Conservation (phyloP, 345 rosid species). For the Moricandia moricandioides region DNA sequence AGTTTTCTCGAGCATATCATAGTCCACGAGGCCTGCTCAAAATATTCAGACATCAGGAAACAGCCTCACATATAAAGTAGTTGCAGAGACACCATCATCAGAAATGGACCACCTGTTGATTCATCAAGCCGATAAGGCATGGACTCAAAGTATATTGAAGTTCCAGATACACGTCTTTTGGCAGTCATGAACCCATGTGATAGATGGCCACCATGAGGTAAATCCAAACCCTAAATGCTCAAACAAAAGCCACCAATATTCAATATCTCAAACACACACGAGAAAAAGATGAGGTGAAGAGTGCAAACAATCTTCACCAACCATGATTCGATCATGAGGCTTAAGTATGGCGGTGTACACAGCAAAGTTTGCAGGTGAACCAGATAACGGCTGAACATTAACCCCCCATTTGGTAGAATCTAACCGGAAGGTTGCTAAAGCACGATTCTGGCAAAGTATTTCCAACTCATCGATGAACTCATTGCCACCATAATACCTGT, state of each 20-base stretch:
- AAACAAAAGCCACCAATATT: slow-evolving; percentile 7
- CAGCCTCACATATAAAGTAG: not conserved
- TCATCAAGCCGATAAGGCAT: slow-evolving; percentile 95
- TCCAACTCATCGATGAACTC: slow-evolving; percentile 87
- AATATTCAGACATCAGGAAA: slow-evolving; percentile 16
- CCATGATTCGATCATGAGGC: slow-evolving; percentile 95
- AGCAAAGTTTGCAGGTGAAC: slow-evolving; percentile 96
- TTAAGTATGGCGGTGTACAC: slow-evolving; percentile 86
- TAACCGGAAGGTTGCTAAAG: slow-evolving; percentile 72
- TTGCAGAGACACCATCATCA: not conserved
- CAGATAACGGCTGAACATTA: slow-evolving; percentile 92
- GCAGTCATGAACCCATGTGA: slow-evolving; percentile 98
- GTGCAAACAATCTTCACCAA: slow-evolving; percentile 19
- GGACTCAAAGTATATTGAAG: slow-evolving; percentile 90
- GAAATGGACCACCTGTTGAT: slow-evolving; percentile 59
- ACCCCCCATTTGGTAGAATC: slow-evolving; percentile 85
- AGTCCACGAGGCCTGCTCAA: slow-evolving; percentile 72
- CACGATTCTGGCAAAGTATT: slow-evolving; percentile 81
- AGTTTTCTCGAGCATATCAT: slow-evolving; percentile 91
- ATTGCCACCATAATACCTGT: slow-evolving; percentile 94
- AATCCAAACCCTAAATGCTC: slow-evolving; percentile 69
- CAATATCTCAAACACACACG: slow-evolving; percentile 4
- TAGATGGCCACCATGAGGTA: slow-evolving; percentile 91
- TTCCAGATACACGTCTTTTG: slow-evolving; percentile 86
- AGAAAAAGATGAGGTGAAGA: not conserved